Base-by-base conservation (phyloP, 192 early-diverging fungal genomes). In the Chytriomyces confervae region DNA sequence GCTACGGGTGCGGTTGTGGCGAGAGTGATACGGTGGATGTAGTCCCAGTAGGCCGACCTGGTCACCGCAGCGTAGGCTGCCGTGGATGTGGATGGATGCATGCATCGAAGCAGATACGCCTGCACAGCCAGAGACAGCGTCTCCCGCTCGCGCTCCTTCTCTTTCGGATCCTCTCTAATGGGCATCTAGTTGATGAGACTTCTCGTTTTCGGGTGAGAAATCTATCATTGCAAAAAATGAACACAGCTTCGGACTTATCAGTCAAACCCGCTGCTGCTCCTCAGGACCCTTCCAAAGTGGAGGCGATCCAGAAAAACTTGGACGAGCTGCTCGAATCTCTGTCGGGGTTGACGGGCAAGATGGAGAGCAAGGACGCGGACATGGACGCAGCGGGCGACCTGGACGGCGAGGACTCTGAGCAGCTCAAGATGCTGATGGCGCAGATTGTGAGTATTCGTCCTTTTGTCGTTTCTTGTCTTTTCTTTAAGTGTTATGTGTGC, bases 11-110 rank as follows among this genome's bases (percentile, higher is more conserved):
- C 74, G 13, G 63, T 66, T 20, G 74, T 76, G 6, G 74, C 74
- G 10, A 62, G 46, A 6, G 66, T 50, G 49, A 76, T 76, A 50
- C 74, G 74, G 11, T 66, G 63, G 63, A 76, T 64, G 74, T 76
- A 76, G 11, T 76, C 74, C 45, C 64, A 76, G 36, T 36, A 36
- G 36, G 36, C 36, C 4, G 36, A 36, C 36, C 36, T 36, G 36
- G 36, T 36, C 36, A 36, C 36, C 18, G 74, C 74, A 7, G 74
- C 10, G 63, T 76, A 13, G 13, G 53, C 53, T 57, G 53, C 16
- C 53, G 53, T n/a, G 53, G 20, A 57, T 57, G 53, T n/a, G 53
- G 20, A 57, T 57, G 53, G 53, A 0, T 57, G 53, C 20, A 57
- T n/a, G 53, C 53, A n/a, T 20, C 13, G 20, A 20, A 13, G 53